Evolutionary conservation across 345 rosid genomes (phyloP), one percentile per base, ranked within the genome.

Genomic region (Corymbia maculata): DNA sequence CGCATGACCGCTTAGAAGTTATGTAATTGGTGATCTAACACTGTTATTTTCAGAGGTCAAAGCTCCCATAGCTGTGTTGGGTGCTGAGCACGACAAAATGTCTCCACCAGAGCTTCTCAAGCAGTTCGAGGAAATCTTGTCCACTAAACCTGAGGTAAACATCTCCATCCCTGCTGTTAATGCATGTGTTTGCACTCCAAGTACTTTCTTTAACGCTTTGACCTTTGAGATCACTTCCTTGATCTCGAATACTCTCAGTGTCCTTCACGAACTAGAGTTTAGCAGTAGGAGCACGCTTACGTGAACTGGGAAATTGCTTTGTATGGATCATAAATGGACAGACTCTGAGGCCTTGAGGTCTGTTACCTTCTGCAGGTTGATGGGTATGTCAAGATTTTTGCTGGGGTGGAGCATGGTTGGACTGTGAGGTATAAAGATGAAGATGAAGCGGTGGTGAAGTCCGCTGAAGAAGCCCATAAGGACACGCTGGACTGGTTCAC

Each of bases 61-160:
- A 87, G 90, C 88, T 53, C 94, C 94, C 26, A 87, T 92, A 64
- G 89, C 93, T 24, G 84, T 92, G n/a, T 87, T 93, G 64, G 94
- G 92, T 80, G 94, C 93, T 26, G 94, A 93, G 89, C 45, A 75
- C 9, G 94, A 92, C 86, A 85, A 89, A 0, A 45, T 90, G 6
- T 89, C 92, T 52, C 93, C 93, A 36, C 93, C 93, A 36, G 91
- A 89, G 22, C 92, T 92, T 61, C 66, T 93, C 90, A 91, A 91
- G 90, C 90, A 92, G 87, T 93, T 91, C 13, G 90, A 91, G 88
- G 93, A 91, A 51, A 87, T 87, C 51, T 85, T 91, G 79, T 51
- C 91, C 2, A 66, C 92, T 21, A 92, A 88, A 85, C 52, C 92
- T 85, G 90, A 91, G 87, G 94, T 91, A 89, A 52, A 89, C 44